phyloP scores from a whole-genome alignment of 2,329 filamentous ascomycete species.

The Lomentospora prolificans region DNA sequence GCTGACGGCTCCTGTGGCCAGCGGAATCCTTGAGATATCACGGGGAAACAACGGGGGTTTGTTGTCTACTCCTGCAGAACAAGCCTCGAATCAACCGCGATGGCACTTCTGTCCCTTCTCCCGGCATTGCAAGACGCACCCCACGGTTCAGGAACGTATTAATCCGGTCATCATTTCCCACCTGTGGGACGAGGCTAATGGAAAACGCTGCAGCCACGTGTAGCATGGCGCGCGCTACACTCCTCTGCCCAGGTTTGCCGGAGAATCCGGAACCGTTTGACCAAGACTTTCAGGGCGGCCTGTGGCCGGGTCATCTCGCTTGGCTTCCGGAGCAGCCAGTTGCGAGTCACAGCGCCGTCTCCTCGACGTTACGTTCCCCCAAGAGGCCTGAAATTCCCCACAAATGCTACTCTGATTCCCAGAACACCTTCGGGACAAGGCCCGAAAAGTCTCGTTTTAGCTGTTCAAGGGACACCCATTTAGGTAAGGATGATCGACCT shows the following conservation, averaged over 20 bases:
- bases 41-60: no score
- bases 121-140: not conserved
- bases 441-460: not conserved
- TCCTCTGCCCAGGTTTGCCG: no score
- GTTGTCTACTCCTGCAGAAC: no score
- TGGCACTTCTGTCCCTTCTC: not conserved
- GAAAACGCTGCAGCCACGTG: not conserved
- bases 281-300: not conserved
- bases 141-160: not conserved
- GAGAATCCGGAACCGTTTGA: not conserved
- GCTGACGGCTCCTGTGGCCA: no score
- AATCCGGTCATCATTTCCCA: not conserved
- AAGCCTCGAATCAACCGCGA: not conserved
- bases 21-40: no score
- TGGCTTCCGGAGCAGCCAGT: not conserved
- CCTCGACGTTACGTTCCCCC: not conserved
- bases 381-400: conserved; percentile 2
- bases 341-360: not conserved
- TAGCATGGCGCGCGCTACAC: not conserved
- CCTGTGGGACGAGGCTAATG: not conserved
- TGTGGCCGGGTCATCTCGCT: not conserved
- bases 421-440: not conserved
- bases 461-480: not conserved
- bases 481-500: not conserved
- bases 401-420: not conserved